phyloP scores from a whole-genome alignment of 306 rosid genomes.

The Fragaria vesca region DNA sequence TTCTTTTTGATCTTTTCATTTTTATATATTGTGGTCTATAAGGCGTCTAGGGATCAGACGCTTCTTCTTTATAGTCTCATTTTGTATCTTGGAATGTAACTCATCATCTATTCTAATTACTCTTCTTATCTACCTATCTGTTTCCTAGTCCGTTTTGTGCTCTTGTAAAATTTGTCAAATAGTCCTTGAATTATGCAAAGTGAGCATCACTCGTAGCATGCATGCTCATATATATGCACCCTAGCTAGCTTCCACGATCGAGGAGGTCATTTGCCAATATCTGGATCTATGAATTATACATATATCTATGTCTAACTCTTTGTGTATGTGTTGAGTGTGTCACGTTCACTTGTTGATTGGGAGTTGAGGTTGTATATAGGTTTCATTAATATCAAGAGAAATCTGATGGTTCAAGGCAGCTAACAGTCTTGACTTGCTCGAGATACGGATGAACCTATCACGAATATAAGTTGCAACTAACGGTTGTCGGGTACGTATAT shows the following conservation, averaged over 20 bases:
- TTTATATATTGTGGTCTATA: neutral
- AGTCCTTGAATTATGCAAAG: neutral
- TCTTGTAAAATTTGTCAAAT: neutral
- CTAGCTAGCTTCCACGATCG: no score
- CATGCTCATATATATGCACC: neutral
- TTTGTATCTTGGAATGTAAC: neutral
- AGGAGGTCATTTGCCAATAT: no score
- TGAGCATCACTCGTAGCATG: neutral
- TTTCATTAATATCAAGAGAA: neutral
- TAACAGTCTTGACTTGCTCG: neutral
- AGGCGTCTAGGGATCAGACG: conserved; percentile 10
- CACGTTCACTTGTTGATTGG: neutral
- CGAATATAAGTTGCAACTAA: neutral
- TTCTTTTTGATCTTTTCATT: neutral
- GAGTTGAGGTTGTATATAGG: neutral
- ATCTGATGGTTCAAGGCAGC: neutral
- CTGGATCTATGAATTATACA: neutral
- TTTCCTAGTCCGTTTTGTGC: neutral
- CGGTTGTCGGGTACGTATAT: neutral
- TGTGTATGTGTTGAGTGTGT: neutral
- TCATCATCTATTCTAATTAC: neutral
- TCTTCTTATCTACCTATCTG: neutral
- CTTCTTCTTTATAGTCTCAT: neutral
- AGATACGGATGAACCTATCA: neutral
- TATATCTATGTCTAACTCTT: neutral